Percentiles rank a stretch among this genome's conserved stretches.
phyloP scores from a whole-genome alignment of 2,329 filamentous ascomycete species.

The Daldinia eschscholtzii region DNA sequence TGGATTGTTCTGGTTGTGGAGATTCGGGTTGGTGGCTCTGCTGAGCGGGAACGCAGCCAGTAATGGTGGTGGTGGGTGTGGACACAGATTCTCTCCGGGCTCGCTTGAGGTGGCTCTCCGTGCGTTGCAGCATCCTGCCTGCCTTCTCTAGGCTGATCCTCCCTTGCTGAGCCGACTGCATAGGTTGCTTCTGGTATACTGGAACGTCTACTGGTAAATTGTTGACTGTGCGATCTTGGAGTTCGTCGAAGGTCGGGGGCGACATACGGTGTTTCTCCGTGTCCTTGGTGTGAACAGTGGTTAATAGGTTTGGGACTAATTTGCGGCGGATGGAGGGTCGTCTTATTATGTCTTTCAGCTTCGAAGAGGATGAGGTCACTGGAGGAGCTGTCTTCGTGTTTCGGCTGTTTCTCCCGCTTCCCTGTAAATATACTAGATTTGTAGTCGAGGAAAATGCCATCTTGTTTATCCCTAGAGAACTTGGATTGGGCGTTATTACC shows the following conservation, averaged over 20 bases:
- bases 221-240: constrained; percentile 26
- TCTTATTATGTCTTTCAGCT: constrained; percentile 49
- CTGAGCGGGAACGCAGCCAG: constrained; percentile 60
- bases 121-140: constrained; percentile 16
- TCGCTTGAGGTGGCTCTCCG: constrained; percentile 24
- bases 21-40: constrained; percentile 37
- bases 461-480: constrained; percentile 24
- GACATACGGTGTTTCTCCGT: constrained; percentile 25
- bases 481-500: constrained; percentile 23
- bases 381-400: constrained; percentile 51
- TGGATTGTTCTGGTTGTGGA: constrained; percentile 12
- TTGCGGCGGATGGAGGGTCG: constrained; percentile 47
- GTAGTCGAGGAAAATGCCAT: constrained; percentile 31
- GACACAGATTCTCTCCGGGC: constrained; percentile 57
- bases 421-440: constrained; percentile 27
- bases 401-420: constrained; percentile 27
- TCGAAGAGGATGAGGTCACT: constrained; percentile 57
- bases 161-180: constrained; percentile 21
- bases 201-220: constrained; percentile 21
- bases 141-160: constrained; percentile 26
- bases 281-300: constrained; percentile 31
- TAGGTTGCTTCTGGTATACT: constrained; percentile 28
- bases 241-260: constrained; percentile 27
- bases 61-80: constrained; percentile 74
- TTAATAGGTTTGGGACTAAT: constrained; percentile 47